Evolutionary conservation across 1,284 basidiomycete species (phyloP), one percentile per base, ranked within the genome.

Genomic region (Tylopilus orsonianus): DNA sequence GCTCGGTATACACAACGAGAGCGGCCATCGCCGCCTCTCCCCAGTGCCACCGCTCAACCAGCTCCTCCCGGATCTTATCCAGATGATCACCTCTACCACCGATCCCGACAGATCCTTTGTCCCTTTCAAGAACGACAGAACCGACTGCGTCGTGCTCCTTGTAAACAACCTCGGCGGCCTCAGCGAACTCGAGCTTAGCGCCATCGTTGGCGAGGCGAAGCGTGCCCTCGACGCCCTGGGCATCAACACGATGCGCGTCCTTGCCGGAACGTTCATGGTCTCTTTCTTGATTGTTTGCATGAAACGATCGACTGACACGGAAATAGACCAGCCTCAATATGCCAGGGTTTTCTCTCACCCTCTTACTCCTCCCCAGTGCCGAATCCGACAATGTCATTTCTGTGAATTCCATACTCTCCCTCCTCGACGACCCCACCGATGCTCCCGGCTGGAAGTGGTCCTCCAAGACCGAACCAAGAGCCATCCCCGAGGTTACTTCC

Each of bases 1-100:
- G 10, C 77, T 90, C 75, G 90, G 90, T 16, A 95, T 96, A 54
- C 93, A 97, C 73, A 97, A 97, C 65, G 94, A 97, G 69, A 79
- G 86, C 23, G 95, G 94, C 9, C 75, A 84, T 59, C 74, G 74
- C 45, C 84, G 86, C 27, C 62, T 92, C 42, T 86, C 81, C 4
- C 89, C 85, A 18, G 75, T 87, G 4, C 85, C 88, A 0, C 75
- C 82, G 7, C 76, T 92, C 37, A 73, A 78, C 2, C 73, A 87
- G 53, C 81, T 97, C 41, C 73, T 95, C 46, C 77, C 80, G 29
- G 73, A 81, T 55, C 78, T 97, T 54, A 70, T 97, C 34, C 75
- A 81, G 40, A 76, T 87, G 56, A 75, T 96, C 53, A 87, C 81
- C 23, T 83, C 82, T 14, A 90, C 84, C 1, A 72, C 74, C 12